Evolutionary conservation across 2,329 filamentous ascomycete species (phyloP), one percentile per base, ranked within the genome.

Genomic region (Colletotrichum sp.): DNA sequence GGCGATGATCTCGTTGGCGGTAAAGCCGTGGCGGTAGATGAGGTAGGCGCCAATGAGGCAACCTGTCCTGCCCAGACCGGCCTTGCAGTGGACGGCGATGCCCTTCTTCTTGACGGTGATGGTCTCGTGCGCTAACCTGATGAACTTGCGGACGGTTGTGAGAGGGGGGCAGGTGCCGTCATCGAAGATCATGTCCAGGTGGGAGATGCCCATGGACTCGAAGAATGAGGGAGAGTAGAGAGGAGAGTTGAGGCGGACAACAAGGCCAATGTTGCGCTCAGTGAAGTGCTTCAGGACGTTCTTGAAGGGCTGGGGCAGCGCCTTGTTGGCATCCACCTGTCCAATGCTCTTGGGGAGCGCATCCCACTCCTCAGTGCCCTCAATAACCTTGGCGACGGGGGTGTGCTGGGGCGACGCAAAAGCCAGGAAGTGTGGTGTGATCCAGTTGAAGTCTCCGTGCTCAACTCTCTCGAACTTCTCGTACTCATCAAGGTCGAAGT

Each of bases 401-500:
- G 92, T 90, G 81, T 96, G 93, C 85, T 99, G 96, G 13, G 97
- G 97, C 24, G 96, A 99, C 60, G 97, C 97, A 84, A 99, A 99
- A 26, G 97, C 97, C 68, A 99, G 91, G 87, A 99, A 99, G 82
- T 96, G 90, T 10, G 96, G 96, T 7, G 96, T 98, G 75, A 99
- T 92, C 97, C 97, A 99, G 91, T 99, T 99, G 93, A 99, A 99
- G 87, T 99, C 97, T 78, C 97, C 97, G 89, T 98, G 96, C 84
- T 99, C 97, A 24, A 99, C 97, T 75, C 97, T 92, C 87, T 99
- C 97, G 81, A 92, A 99, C 83, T 92, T 94, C 87, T 99, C 97
- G 84, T 99, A 99, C 91, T 98, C 95, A 87, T 98, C 96, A 24
- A 99, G 90, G 81, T 96, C 96, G 83, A 99, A 99, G 83, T 97